These are phyloP conservation scores for Aristolochia californica DNA, from an alignment of 164 flowering plant genomes.

Conservation along the genomic window DNA sequence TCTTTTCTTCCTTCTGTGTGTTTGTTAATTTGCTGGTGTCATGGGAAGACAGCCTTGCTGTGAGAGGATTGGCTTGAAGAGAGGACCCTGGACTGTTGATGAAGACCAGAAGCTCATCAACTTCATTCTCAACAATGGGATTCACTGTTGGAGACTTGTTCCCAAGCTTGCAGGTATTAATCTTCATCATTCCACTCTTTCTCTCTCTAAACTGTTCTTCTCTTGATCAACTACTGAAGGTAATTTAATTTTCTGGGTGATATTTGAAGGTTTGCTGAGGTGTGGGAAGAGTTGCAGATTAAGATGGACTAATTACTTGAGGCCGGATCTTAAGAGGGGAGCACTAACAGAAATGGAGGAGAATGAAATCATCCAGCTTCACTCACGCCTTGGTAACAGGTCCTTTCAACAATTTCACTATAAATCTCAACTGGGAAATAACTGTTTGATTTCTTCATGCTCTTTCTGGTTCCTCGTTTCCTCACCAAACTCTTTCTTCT, in stretches of 20 bases:
- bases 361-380: constrained; percentile 58
- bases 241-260: not conserved
- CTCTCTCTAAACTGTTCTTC: not conserved
- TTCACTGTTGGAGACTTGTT: constrained; percentile 69
- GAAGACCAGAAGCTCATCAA: constrained; percentile 71
- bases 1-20: not conserved
- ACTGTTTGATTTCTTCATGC: not conserved
- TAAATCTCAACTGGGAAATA: not conserved
- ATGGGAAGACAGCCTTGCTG: constrained; percentile 86
- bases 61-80: constrained; percentile 61
- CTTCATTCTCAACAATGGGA: constrained; percentile 73
- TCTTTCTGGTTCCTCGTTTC: not conserved
- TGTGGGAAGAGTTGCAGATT: constrained; percentile 82
- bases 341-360: constrained; percentile 52
- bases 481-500: no score
- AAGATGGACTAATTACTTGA: constrained; percentile 73
- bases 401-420: constrained; percentile 4
- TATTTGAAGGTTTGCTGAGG: constrained; percentile 45
- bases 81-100: constrained; percentile 78
- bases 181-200: no score
- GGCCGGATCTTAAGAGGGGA: constrained; percentile 77
- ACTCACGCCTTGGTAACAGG: constrained; percentile 60
- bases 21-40: not conserved
- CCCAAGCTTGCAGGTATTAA: constrained; percentile 77
- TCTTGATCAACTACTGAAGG: not conserved